Percentiles rank a stretch among this genome's conserved stretches.
Conservation (phyloP, 2,329 filamentous ascomycete genomes). For the Fusarium sp. region DNA sequence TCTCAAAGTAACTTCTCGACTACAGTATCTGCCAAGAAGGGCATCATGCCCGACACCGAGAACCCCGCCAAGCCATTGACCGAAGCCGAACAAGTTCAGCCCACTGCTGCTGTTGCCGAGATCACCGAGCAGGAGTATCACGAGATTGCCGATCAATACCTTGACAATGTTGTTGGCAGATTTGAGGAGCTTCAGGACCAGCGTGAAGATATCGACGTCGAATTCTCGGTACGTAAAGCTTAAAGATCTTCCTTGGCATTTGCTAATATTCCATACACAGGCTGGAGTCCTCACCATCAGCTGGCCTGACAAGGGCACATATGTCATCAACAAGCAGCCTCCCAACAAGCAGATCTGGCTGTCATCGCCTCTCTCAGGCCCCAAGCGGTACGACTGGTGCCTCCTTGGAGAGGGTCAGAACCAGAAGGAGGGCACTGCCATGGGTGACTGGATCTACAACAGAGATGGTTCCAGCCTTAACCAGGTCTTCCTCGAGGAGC, state of each 20-base stretch:
- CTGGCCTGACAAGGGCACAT: constrained; percentile 77
- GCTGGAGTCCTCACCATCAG: constrained; percentile 85
- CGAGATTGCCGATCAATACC: constrained; percentile 78
- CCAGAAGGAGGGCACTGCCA: constrained; percentile 80
- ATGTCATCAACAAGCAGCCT: constrained; percentile 98
- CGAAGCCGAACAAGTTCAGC: constrained; percentile 50
- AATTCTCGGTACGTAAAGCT: constrained; percentile 77
- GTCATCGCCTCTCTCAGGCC: constrained; percentile 88
- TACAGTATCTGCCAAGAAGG: constrained; percentile 51
- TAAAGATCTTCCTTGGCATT: background rate
- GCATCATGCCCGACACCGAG: constrained; percentile 69
- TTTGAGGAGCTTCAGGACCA: constrained; percentile 82
- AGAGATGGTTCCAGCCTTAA: constrained; percentile 83
- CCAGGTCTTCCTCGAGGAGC: constrained; percentile 78
- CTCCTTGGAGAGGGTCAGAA: constrained; percentile 73
- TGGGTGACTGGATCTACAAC: constrained; percentile 87
- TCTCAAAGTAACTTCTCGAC: constrained; percentile 48
- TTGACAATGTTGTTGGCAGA: constrained; percentile 66
- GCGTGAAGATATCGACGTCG: constrained; percentile 82
- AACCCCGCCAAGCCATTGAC: constrained; percentile 62
- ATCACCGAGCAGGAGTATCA: constrained; percentile 80
- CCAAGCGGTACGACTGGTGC: constrained; percentile 95
- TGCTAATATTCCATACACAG: constrained; percentile 58
- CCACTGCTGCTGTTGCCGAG: constrained; percentile 63
- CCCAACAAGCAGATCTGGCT: constrained; percentile 99